Percentiles rank a stretch among this genome's conserved stretches.
Evolutionary conservation across 2,329 filamentous ascomycete genomes (phyloP).

Genomic region (Colletotrichum navitas): DNA sequence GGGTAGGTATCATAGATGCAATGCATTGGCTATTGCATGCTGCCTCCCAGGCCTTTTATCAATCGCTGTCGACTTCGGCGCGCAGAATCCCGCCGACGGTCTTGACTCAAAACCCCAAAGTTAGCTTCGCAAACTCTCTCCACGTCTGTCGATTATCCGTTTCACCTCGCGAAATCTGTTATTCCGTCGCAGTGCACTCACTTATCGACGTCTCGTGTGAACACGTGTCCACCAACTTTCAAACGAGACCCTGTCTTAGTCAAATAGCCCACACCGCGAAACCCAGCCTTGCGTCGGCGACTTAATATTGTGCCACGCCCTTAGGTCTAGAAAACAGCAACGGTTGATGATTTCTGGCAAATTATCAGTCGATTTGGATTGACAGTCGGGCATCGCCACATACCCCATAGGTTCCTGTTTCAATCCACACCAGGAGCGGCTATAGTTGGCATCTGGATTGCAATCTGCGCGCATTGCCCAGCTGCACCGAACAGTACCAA

Average conservation of each 20-base stretch:
- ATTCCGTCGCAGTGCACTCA: conserved; percentile 16
- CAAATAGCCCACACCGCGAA: neutral
- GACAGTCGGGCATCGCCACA: neutral
- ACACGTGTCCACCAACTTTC: conserved; percentile 30
- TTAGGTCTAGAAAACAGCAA: neutral
- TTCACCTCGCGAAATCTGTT: conserved; percentile 30
- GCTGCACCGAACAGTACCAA: neutral
- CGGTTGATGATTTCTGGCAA: neutral
- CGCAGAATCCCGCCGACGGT: conserved; percentile 15
- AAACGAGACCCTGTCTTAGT: conserved; percentile 2
- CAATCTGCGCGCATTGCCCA: neutral
- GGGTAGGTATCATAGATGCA: neutral
- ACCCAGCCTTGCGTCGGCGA: neutral
- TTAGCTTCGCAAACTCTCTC: conserved; percentile 24
- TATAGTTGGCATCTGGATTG: neutral
- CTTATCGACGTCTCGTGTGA: conserved; percentile 11
- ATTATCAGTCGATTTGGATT: neutral
- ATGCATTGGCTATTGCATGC: neutral
- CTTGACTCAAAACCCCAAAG: conserved; percentile 33
- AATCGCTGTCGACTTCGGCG: conserved; percentile 5
- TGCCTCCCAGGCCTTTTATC: too few species aligned
- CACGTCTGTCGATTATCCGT: conserved; percentile 7
- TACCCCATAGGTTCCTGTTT: neutral
- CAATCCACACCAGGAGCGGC: neutral
- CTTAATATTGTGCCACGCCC: neutral